phyloP scores from a whole-genome alignment of 2,329 filamentous ascomycete genomes.

The Eutypa lata region DNA sequence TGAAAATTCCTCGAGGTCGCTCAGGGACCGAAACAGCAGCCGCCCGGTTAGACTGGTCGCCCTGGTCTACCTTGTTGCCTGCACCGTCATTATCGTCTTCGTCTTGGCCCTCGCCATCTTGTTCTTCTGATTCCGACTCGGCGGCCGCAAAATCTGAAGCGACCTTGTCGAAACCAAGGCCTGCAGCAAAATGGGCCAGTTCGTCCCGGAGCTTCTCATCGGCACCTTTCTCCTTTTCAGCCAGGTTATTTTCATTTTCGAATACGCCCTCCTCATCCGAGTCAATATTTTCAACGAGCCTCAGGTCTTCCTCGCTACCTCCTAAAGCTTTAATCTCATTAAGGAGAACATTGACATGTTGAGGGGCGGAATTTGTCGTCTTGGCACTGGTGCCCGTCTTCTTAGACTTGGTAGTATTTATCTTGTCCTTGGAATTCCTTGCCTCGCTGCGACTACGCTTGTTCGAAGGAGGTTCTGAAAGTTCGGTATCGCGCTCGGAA shows the following conservation, averaged over 20 bases:
- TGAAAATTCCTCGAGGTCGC: slow-evolving; percentile 23
- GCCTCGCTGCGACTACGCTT: slow-evolving; percentile 15
- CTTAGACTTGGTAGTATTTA: slow-evolving; percentile 7
- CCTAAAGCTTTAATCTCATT: slow-evolving; percentile 64
- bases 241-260: no score
- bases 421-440: slow-evolving; percentile 17
- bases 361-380: slow-evolving; percentile 20
- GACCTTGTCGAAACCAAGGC: slow-evolving; percentile 45
- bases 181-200: slow-evolving; percentile 49
- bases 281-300: slow-evolving; percentile 54
- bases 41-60: slow-evolving; percentile 17
- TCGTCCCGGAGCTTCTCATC: slow-evolving; percentile 50
- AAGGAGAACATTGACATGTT: slow-evolving; percentile 38
- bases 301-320: slow-evolving; percentile 62
- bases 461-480: slow-evolving; percentile 19
- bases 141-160: slow-evolving; percentile 36
- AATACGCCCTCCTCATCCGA: slow-evolving; percentile 48
- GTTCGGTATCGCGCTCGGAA: slow-evolving; percentile 22
- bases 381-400: slow-evolving; percentile 7
- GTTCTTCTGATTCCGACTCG: slow-evolving; percentile 29
- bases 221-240: slow-evolving; percentile 25
- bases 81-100: slow-evolving; percentile 32
- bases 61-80: slow-evolving; percentile 25
- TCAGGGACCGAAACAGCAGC: not conserved
- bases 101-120: slow-evolving; percentile 33